Percentiles rank a stretch among this genome's conserved stretches.
These are phyloP conservation scores for Mycosarcoma mackinlayi DNA, from an alignment of 1,284 basidiomycete genomes.

Conservation along the genomic window DNA sequence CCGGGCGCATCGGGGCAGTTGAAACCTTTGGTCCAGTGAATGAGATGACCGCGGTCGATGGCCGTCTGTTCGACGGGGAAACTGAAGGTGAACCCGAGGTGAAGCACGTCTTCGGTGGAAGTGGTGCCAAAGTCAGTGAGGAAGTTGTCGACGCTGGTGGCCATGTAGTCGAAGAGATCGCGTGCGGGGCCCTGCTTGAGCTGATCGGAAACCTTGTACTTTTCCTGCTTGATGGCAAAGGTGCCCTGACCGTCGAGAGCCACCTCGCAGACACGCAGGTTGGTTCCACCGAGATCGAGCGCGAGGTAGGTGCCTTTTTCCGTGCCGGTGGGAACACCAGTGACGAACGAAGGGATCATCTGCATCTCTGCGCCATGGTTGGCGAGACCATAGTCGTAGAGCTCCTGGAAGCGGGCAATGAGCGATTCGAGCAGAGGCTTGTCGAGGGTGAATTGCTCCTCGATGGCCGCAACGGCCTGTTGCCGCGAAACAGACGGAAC, in stretches of 20 bases:
- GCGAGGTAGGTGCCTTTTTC: constrained; percentile 65
- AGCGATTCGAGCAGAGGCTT: constrained; percentile 47
- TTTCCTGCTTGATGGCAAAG: constrained; percentile 77
- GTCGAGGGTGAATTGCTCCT: constrained; percentile 51
- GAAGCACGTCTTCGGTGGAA: constrained; percentile 57
- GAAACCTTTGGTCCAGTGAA: constrained; percentile 69
- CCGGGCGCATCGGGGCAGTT: constrained; percentile 76
- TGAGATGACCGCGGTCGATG: constrained; percentile 84
- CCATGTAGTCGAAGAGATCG: constrained; percentile 79
- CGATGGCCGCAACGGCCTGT: constrained; percentile 41
- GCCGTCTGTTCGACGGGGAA: constrained; percentile 93
- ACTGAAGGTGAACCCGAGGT: constrained; percentile 80
- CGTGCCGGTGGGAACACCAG: constrained; percentile 58
- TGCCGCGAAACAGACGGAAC: constrained; percentile 44
- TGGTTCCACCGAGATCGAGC: constrained; percentile 64
- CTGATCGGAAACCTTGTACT: constrained; percentile 63
- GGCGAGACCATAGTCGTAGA: constrained; percentile 56
- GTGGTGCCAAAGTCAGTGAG: constrained; percentile 76
- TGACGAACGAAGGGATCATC: constrained; percentile 65
- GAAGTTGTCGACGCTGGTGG: constrained; percentile 93
- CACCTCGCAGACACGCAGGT: constrained; percentile 86
- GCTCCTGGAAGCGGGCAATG: constrained; percentile 51
- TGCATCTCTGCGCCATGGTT: constrained; percentile 62
- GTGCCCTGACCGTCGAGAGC: constrained; percentile 86
- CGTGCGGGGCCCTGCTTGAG: constrained; percentile 59